Evolutionary conservation across 2,329 filamentous ascomycete genomes (phyloP), one percentile per base, ranked within the genome.

Genomic region (Aspergillus sp.): DNA sequence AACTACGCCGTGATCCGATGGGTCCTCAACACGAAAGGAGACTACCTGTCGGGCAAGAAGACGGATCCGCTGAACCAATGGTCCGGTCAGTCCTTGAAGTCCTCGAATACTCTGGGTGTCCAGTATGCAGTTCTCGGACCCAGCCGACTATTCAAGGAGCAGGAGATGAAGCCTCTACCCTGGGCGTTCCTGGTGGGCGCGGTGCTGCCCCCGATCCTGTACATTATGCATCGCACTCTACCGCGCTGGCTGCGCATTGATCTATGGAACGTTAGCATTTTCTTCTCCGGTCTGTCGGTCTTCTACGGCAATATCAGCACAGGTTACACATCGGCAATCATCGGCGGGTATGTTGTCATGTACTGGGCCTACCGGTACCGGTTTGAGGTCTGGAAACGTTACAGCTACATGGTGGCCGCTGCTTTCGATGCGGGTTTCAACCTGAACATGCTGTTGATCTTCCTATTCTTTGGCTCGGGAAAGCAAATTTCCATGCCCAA

Each of bases 271-370:
- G 81, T 83, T 19, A 87, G 84, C 3, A 88, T 88, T 56, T 88
- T 88, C 75, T 86, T 84, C 70, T 82, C 81, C 2, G 79, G 80
- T 3, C 73, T 85, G 60, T 75, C 83, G 0, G 77, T 76, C 42
- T 88, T 87, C 71, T 87, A 86, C 67, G 85, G 85, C 3, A 88
- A 88, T 66, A 76, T 88, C 54, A 85, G 81, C 59, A 87, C 86
- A 0, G 86, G 86, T 0, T 84, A 85, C 66, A 78, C 82, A 11
- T 84, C 82, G 21, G 78, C 77, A 15, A 84, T 87, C 61, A 79
- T 88, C 13, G 84, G 84, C n/a, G 84, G 84, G 0, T 86, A 83
- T 61, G 77, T 87, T 38, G 82, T 85, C 59, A 87, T 87, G 82
- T 86, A 78, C 69, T 85, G 81, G 78, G 80, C 81, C 4, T 87